Conservation (phyloP, 2,329 filamentous ascomycete genomes). For the Zalaria sp. region DNA sequence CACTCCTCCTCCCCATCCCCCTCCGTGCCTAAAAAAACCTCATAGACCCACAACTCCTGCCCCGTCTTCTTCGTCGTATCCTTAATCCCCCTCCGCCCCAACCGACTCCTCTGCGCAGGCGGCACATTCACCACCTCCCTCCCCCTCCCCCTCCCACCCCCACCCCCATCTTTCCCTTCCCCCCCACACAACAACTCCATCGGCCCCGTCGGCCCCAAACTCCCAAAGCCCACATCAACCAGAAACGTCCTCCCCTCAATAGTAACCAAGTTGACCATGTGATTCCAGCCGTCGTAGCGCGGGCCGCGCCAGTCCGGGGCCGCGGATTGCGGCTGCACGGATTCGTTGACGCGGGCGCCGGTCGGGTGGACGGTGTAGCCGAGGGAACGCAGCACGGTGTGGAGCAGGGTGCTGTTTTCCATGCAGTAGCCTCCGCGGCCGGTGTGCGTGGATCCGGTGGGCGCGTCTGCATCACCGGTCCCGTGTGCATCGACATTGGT, state of each 20-base stretch:
- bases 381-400: slow-evolving; percentile 34
- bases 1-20: slow-evolving; percentile 32
- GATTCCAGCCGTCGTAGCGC: slow-evolving; percentile 21
- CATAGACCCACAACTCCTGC: slow-evolving; percentile 30
- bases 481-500: too few species aligned
- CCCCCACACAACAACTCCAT: too few species aligned
- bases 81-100: too few species aligned
- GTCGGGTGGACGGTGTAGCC: slow-evolving; percentile 32
- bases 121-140: slow-evolving; percentile 1
- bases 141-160: slow-evolving; percentile 19
- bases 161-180: slow-evolving; percentile 1
- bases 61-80: slow-evolving; percentile 13
- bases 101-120: slow-evolving; percentile 1
- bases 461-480: too few species aligned
- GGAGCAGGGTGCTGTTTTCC: slow-evolving; percentile 43
- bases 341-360: slow-evolving; percentile 24
- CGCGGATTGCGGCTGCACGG: background rate
- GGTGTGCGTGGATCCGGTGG: slow-evolving; percentile 9
- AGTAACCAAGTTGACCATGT: slow-evolving; percentile 31
- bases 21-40: slow-evolving; percentile 13
- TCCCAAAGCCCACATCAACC: slow-evolving; percentile 30
- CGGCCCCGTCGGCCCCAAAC: slow-evolving; percentile 20
- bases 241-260: slow-evolving; percentile 16
- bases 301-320: slow-evolving; percentile 8
- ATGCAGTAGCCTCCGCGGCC: slow-evolving; percentile 46